Percentiles rank a stretch among this genome's conserved stretches.
phyloP scores from a whole-genome alignment of 805 yeast genomes.

The Ogataea populi-albae region DNA sequence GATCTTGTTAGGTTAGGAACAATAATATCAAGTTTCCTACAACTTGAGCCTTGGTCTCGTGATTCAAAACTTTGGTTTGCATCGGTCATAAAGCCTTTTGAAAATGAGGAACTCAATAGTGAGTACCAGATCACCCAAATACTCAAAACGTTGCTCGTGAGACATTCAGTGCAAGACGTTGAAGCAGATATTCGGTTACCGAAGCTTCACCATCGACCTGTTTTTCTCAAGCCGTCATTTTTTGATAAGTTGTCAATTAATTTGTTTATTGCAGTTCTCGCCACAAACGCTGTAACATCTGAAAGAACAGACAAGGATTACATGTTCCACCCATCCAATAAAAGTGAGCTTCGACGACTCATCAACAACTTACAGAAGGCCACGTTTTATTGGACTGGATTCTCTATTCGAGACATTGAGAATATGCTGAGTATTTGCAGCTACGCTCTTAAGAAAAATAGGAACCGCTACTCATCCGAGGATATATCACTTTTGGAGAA shows the following conservation, averaged over 20 bases:
- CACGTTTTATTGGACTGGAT: constrained; percentile 76
- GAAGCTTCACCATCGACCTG: constrained; percentile 54
- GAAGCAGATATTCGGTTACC: constrained; percentile 57
- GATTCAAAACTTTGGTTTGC: constrained; percentile 47
- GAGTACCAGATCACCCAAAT: constrained; percentile 40
- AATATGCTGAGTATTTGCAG: constrained; percentile 48
- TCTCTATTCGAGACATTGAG: constrained; percentile 55
- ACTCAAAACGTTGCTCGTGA: constrained; percentile 47
- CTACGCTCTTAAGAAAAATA: constrained; percentile 37
- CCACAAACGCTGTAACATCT: constrained; percentile 71
- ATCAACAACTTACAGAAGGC: constrained; percentile 62
- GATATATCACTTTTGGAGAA: constrained; percentile 44
- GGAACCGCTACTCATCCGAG: constrained; percentile 29
- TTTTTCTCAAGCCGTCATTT: constrained; percentile 57
- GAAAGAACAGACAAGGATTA: constrained; percentile 65
- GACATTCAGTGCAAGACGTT: constrained; percentile 55
- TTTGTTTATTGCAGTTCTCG: constrained; percentile 62
- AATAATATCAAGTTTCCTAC: constrained; percentile 50
- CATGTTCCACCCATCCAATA: constrained; percentile 64
- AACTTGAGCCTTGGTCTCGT: constrained; percentile 55
- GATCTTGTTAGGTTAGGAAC: constrained; percentile 55
- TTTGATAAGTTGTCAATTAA: constrained; percentile 62
- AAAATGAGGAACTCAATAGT: constrained; percentile 39
- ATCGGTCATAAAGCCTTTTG: constrained; percentile 47
- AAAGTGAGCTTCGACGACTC: constrained; percentile 51